A percentile compares a stretch with the other conserved stretches of the same genome.
phyloP scores from a whole-genome alignment of 805 yeast species.

The Torulaspora indica region DNA sequence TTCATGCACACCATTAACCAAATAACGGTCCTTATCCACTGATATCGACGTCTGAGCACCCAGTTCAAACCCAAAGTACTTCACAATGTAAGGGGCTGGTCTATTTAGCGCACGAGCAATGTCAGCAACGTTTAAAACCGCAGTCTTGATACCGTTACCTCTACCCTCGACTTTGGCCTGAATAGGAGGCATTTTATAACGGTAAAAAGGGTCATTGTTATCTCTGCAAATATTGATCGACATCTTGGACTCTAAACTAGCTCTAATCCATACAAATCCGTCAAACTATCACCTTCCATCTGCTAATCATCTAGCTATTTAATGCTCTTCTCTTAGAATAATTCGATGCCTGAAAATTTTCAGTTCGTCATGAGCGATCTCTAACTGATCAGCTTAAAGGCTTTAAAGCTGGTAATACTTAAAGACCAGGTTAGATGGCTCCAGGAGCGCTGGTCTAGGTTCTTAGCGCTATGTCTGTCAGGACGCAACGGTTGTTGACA shows the following conservation, averaged over 20 bases:
- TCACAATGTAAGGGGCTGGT: constrained; percentile 87
- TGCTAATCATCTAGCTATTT: not conserved
- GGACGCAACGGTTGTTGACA: constrained; percentile 41
- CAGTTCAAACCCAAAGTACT: constrained; percentile 91
- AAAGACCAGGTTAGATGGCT: not conserved
- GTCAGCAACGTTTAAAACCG: constrained; percentile 81
- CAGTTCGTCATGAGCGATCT: not conserved
- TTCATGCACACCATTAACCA: constrained; percentile 94
- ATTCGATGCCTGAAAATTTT: constrained; percentile 12
- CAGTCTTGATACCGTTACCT: constrained; percentile 98
- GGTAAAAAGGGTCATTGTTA: constrained; percentile 96
- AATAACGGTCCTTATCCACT: constrained; percentile 76
- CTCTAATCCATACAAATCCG: not conserved
- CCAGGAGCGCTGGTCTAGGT: not conserved
- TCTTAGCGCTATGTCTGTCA: not conserved
- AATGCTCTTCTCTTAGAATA: not conserved
- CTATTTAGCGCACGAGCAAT: constrained; percentile 93
- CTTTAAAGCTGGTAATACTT: too few relatives aligned
- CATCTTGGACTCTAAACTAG: constrained; percentile 41
- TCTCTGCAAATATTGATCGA: constrained; percentile 95
- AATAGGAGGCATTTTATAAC: constrained; percentile 98
- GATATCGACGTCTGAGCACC: constrained; percentile 92
- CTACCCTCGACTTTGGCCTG: constrained; percentile 97
- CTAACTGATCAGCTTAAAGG: not conserved
- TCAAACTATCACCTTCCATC: not conserved